Conservation (phyloP, 2,329 filamentous ascomycete genomes). For the Emericellopsis cladophorae region DNA sequence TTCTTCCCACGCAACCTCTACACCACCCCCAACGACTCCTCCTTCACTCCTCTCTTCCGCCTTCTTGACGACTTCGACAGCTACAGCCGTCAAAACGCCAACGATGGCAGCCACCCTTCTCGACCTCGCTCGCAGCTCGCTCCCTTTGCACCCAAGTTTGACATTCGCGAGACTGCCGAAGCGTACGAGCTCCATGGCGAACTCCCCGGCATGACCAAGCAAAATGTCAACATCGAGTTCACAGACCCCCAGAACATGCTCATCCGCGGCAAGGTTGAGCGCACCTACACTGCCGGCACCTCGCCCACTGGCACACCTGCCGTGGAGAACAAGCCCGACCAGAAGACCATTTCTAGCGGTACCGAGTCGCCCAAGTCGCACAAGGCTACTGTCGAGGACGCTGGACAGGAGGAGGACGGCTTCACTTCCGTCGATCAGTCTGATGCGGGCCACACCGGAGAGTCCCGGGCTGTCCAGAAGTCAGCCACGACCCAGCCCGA, state of each 20-base stretch:
- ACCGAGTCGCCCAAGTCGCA: slow-evolving; percentile 23
- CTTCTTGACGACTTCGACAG: slow-evolving; percentile 51
- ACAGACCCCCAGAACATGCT: slow-evolving; percentile 61
- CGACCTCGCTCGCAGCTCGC: slow-evolving; percentile 41
- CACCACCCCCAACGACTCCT: slow-evolving; percentile 22
- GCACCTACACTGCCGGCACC: slow-evolving; percentile 43
- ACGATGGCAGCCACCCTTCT: slow-evolving; percentile 11
- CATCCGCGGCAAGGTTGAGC: slow-evolving; percentile 58
- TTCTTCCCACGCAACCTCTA: slow-evolving; percentile 44
- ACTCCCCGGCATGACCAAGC: slow-evolving; percentile 62
- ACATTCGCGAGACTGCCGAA: slow-evolving; percentile 57
- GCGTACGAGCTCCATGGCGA: slow-evolving; percentile 70
- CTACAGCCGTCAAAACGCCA: slow-evolving; percentile 29
- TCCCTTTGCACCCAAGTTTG: slow-evolving; percentile 49
- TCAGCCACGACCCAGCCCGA: slow-evolving; percentile 16
- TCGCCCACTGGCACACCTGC: slow-evolving; percentile 23
- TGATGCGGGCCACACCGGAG: neutral
- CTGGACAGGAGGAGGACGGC: slow-evolving; percentile 21
- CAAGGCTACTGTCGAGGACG: slow-evolving; percentile 57
- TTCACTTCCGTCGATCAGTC: neutral
- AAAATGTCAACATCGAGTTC: slow-evolving; percentile 68
- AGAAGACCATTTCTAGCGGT: slow-evolving; percentile 26
- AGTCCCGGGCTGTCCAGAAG: slow-evolving; percentile 10
- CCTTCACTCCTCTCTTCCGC: slow-evolving; percentile 49
- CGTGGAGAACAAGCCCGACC: slow-evolving; percentile 27